A percentile compares a stretch with the other conserved stretches of the same genome.
These are phyloP conservation scores for Xylaria polymorpha DNA, from an alignment of 2,329 filamentous ascomycete species.

Conservation along the genomic window DNA sequence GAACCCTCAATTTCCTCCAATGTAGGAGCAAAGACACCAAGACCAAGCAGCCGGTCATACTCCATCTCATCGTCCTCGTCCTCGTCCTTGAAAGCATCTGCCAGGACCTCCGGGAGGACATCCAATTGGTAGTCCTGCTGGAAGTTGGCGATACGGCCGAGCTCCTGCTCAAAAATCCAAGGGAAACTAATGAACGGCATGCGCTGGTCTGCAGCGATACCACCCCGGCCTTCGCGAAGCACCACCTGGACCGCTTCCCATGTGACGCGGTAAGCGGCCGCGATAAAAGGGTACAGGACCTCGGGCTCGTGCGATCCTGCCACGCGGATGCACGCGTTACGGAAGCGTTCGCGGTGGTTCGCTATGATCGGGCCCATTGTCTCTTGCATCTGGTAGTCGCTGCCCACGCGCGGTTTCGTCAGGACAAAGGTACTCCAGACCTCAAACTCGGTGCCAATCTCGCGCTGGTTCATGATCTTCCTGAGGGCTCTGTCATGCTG, in stretches of 20 bases:
- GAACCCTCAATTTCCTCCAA: slow-evolving; percentile 56
- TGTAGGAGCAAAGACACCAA: slow-evolving; percentile 32
- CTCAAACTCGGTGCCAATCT: slow-evolving; percentile 89
- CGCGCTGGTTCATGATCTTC: slow-evolving; percentile 85
- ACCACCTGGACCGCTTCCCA: slow-evolving; percentile 74
- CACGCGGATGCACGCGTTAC: slow-evolving; percentile 71
- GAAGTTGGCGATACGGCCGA: slow-evolving; percentile 74
- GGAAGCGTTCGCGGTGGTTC: slow-evolving; percentile 75
- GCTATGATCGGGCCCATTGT: slow-evolving; percentile 77
- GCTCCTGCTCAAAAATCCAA: slow-evolving; percentile 83
- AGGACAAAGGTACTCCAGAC: slow-evolving; percentile 89
- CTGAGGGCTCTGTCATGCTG: slow-evolving; percentile 82
- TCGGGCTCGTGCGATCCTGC: slow-evolving; percentile 70
- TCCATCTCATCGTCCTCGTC: slow-evolving; percentile 38
- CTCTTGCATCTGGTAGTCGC: slow-evolving; percentile 89
- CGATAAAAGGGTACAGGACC: slow-evolving; percentile 76
- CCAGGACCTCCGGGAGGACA: slow-evolving; percentile 36
- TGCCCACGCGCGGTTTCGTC: slow-evolving; percentile 74
- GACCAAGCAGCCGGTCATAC: slow-evolving; percentile 40
- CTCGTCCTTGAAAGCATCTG: slow-evolving; percentile 23
- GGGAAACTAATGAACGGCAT: slow-evolving; percentile 94
- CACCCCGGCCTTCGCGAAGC: slow-evolving; percentile 57
- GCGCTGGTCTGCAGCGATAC: slow-evolving; percentile 54
- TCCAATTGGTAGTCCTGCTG: slow-evolving; percentile 52
- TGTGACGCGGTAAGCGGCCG: slow-evolving; percentile 89